These are phyloP conservation scores for Cylindrodendrum hubeiense DNA, from an alignment of 2,329 filamentous ascomycete species.

Conservation along the genomic window DNA sequence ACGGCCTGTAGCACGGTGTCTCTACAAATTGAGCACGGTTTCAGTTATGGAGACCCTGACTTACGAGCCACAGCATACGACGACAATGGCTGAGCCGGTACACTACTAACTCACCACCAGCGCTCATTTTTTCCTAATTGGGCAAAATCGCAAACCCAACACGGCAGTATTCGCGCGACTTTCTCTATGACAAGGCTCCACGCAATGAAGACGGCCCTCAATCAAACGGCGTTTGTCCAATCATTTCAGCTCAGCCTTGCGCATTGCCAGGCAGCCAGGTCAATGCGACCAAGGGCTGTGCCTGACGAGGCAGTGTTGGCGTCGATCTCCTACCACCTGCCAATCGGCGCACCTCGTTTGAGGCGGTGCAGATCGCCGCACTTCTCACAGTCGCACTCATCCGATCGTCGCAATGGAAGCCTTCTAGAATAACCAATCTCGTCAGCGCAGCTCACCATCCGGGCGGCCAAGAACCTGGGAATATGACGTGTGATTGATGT, in stretches of 20 bases:
- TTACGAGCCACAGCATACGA: not conserved
- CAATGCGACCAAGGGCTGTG: not conserved
- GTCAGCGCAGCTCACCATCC: not conserved
- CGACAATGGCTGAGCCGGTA: not conserved
- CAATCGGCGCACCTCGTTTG: not conserved
- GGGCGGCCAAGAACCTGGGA: not conserved
- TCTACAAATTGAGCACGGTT: too few relatives aligned
- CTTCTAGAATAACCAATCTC: conserved; percentile 11
- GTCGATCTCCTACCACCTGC: not conserved
- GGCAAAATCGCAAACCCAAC: not conserved
- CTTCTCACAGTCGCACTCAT: not conserved
- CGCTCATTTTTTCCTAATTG: not conserved
- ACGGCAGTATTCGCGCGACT: not conserved
- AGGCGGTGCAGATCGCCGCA: conserved; percentile 6
- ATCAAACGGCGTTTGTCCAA: not conserved
- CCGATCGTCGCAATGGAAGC: not conserved
- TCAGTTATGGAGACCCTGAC: too few relatives aligned
- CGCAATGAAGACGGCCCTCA: not conserved
- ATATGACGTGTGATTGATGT: not conserved
- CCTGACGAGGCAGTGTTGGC: not conserved
- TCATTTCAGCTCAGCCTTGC: not conserved
- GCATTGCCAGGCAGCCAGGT: too few relatives aligned
- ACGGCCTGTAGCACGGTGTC: too few relatives aligned
- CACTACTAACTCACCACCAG: not conserved
- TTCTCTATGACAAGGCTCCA: not conserved